These are phyloP conservation scores for Amaranthus cruentus DNA, from an alignment of 148 eudicot genomes.

Conservation along the genomic window DNA sequence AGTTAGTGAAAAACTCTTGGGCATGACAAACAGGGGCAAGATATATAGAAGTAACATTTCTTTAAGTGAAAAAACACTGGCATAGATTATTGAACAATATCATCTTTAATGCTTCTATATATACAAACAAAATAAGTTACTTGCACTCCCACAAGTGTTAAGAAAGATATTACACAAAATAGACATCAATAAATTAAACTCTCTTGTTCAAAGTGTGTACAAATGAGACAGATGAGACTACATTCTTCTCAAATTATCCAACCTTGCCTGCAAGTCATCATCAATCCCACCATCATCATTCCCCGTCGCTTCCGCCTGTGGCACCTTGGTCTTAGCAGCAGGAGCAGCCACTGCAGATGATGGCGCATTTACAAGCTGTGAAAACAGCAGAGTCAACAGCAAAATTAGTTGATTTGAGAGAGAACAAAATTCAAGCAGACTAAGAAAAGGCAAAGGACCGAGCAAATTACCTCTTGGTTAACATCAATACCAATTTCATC, in stretches of 20 bases:
- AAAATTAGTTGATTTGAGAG: not conserved
- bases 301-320: conserved; percentile 74
- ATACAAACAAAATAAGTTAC: conserved; percentile 23
- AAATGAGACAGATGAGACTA: conserved; percentile 23
- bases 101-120: conserved; percentile 7
- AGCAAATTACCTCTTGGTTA: conserved; percentile 60
- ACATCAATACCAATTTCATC: conserved; percentile 95
- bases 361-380: conserved; percentile 86
- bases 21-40: not conserved
- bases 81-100: not conserved
- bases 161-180: conserved; percentile 19
- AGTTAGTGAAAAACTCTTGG: not conserved
- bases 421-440: not conserved
- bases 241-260: conserved; percentile 92
- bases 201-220: conserved; percentile 11
- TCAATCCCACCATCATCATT: conserved; percentile 75
- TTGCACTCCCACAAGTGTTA: conserved; percentile 8
- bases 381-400: conserved; percentile 8
- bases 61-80: not conserved
- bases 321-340: conserved; percentile 62
- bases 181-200: conserved; percentile 14
- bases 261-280: conserved; percentile 86
- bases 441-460: not conserved
- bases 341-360: conserved; percentile 88
- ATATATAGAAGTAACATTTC: not conserved